These are phyloP conservation scores for Globisporangium abappressorium DNA, from an alignment of 352 stramenopile species.

Conservation along the genomic window DNA sequence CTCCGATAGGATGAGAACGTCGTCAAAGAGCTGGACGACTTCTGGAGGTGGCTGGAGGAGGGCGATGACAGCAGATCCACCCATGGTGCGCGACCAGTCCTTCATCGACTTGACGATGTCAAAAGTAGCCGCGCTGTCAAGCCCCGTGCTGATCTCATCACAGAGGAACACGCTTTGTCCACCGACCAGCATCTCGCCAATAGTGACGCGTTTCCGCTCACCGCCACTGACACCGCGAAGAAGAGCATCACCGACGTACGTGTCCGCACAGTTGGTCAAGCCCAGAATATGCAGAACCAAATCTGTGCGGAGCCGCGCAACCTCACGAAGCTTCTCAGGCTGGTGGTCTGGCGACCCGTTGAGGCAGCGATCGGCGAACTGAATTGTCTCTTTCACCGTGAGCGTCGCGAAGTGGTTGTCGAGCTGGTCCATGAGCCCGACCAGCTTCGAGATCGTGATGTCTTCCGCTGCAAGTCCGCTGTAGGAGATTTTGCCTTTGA, in stretches of 20 bases:
- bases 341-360: conserved; percentile 49
- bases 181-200: conserved; percentile 85
- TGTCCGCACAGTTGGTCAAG: conserved; percentile 86
- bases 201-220: conserved; percentile 81
- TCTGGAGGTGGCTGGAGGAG: conserved; percentile 65
- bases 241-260: conserved; percentile 88
- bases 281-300: conserved; percentile 80
- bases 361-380: conserved; percentile 91
- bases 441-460: conserved; percentile 61
- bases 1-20: conserved; percentile 93
- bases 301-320: conserved; percentile 55
- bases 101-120: conserved; percentile 77
- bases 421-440: conserved; percentile 49
- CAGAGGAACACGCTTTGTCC: conserved; percentile 67
- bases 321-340: conserved; percentile 68
- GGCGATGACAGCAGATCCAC: conserved; percentile 33
- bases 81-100: conserved; percentile 29
- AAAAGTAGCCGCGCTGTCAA: conserved; percentile 87
- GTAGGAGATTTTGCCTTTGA: conserved; percentile 69
- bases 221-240: conserved; percentile 90
- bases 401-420: conserved; percentile 78
- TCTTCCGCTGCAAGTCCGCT: conserved; percentile 47
- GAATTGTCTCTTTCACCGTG: conserved; percentile 92
- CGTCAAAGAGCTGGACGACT: conserved; percentile 93
- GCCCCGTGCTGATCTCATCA: conserved; percentile 67